phyloP scores from a whole-genome alignment of 768 basidiomycete genomes.

The Amanita jacksonii region DNA sequence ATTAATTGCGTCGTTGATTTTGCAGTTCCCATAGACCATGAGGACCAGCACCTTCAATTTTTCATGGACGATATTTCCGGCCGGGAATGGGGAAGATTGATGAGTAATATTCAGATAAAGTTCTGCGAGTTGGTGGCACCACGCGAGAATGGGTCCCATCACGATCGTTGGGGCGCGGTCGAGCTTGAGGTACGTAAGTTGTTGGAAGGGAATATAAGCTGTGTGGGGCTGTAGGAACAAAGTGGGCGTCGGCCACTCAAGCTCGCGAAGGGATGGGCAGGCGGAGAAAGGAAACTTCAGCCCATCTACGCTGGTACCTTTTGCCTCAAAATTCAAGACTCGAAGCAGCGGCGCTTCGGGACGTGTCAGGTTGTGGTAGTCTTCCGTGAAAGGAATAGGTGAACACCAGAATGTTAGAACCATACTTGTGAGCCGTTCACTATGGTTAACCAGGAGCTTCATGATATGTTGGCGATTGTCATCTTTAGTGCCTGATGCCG shows the following conservation, averaged over 20 bases:
- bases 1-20: neutral
- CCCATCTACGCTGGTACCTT: neutral
- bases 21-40: neutral
- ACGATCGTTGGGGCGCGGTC: neutral
- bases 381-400: neutral
- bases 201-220: neutral
- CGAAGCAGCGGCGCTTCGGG: constrained; percentile 1
- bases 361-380: neutral
- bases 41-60: neutral
- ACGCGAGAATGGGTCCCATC: neutral
- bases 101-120: neutral
- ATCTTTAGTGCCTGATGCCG: neutral
- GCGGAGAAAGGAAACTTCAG: constrained; percentile 1
- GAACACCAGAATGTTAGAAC: neutral
- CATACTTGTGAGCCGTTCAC: neutral
- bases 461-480: neutral
- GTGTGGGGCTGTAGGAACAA: too few species aligned
- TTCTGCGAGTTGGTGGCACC: neutral
- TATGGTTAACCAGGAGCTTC: neutral
- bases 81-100: too few species aligned
- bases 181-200: constrained; percentile 2
- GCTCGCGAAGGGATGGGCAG: neutral
- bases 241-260: neutral
- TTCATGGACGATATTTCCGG: too few species aligned
- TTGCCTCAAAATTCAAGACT: neutral